Conservation (phyloP, 73 alveolate species). For the Paramecium sonneborni region DNA sequence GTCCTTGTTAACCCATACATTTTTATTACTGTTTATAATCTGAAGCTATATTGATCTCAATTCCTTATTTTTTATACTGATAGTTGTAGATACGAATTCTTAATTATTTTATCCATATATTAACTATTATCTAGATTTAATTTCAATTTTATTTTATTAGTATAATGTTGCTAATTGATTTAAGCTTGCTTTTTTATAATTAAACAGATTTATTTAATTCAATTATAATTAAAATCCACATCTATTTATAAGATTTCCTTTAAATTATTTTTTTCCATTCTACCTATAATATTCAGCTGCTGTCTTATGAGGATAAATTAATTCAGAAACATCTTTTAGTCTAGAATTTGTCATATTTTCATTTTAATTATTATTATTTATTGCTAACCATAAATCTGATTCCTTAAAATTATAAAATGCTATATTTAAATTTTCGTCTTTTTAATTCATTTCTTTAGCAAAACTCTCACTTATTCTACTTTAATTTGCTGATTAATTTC, state of each 20-base stretch:
- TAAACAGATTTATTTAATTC: not conserved
- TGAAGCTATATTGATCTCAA: not conserved
- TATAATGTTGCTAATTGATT: not conserved
- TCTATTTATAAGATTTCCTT: not conserved
- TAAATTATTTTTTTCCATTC: not conserved
- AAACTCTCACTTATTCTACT: not conserved
- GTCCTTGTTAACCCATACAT: not conserved
- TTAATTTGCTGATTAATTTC: not conserved
- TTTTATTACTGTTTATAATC: not conserved
- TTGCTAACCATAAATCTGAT: not conserved
- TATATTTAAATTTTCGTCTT: not conserved
- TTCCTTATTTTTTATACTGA: not conserved
- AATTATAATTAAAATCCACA: not conserved
- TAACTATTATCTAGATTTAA: not conserved
- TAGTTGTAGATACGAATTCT: not conserved
- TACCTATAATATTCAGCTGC: slow-evolving; percentile 3
- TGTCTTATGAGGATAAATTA: not conserved
- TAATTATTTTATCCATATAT: not conserved
- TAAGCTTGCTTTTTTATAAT: not conserved
- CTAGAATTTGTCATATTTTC: not conserved
- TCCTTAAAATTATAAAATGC: not conserved
- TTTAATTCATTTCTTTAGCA: not conserved
- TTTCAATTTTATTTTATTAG: not conserved
- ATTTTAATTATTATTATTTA: not conserved
- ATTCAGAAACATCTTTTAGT: not conserved